Conservation (phyloP, 371 early-diverging fungal species). For the Lichtheimia ornata region DNA sequence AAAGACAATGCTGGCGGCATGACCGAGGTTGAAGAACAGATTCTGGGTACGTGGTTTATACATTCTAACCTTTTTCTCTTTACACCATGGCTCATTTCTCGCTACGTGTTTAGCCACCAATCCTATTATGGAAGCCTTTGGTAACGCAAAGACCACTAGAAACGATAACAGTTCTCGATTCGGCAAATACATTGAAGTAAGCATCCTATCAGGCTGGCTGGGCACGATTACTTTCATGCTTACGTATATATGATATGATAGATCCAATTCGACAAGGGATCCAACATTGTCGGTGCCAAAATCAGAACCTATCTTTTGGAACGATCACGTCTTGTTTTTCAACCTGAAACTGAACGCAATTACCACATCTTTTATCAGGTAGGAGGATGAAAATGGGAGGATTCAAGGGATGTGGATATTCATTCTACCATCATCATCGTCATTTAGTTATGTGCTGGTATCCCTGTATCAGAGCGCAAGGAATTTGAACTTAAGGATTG, state of each 20-base stretch:
- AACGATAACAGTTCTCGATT: conserved; percentile 99
- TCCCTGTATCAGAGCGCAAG: conserved; percentile 79
- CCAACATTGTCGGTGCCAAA: conserved; percentile 90
- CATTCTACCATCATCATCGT: not conserved
- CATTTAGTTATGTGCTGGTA: conserved; percentile 83
- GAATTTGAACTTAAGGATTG: conserved; percentile 76
- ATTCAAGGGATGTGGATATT: not conserved
- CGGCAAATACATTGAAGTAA: conserved; percentile 97
- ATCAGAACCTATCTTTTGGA: conserved; percentile 98
- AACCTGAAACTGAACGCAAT: conserved; percentile 92
- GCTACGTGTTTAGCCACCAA: conserved; percentile 74
- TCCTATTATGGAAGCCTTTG: conserved; percentile 98
- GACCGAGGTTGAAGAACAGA: conserved; percentile 84
- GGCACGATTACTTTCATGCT: not conserved
- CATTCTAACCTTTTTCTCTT: too few relatives aligned
- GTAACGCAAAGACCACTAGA: conserved; percentile 98
- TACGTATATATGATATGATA: not conserved
- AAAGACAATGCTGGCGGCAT: conserved; percentile 44
- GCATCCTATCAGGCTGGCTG: not conserved
- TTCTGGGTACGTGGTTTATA: conserved; percentile 51
- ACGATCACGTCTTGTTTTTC: conserved; percentile 95
- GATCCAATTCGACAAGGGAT: conserved; percentile 80
- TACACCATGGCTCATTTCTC: not conserved
- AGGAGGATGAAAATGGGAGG: conserved; percentile 8
- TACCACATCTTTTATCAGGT: conserved; percentile 99